These are phyloP conservation scores for Saccharomyces hybrid DNA, from an alignment of 1,139 yeast genomes.

Conservation along the genomic window DNA sequence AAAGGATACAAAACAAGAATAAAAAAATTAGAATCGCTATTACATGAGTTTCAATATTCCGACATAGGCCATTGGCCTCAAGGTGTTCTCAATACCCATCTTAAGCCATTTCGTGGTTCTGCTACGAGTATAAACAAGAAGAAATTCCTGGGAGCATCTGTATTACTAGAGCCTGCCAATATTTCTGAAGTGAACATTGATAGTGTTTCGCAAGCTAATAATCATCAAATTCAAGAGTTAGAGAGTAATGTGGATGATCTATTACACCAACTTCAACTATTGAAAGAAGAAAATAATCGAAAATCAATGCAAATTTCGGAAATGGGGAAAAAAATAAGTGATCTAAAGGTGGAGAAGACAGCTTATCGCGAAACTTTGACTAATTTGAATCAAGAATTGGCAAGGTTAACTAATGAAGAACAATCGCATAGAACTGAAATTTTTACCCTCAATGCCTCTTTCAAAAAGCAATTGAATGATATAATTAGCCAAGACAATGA, in stretches of 20 bases:
- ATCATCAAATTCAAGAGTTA: neutral
- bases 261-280: conserved; percentile 8
- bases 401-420: neutral
- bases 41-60: conserved; percentile 59
- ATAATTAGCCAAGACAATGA: conserved; percentile 1
- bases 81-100: conserved; percentile 16
- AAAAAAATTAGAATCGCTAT: conserved; percentile 53
- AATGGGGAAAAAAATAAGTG: conserved; percentile 5
- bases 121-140: conserved; percentile 10
- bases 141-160: neutral
- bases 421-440: neutral
- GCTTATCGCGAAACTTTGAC: conserved; percentile 28
- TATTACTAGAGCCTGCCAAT: neutral
- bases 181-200: neutral
- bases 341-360: conserved; percentile 21
- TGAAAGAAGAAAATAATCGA: conserved; percentile 6
- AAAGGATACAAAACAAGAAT: conserved; percentile 55
- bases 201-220: neutral
- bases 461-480: neutral
- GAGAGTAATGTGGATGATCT: neutral
- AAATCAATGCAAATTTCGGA: neutral
- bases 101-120: conserved; percentile 12
- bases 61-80: conserved; percentile 54
- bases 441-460: conserved; percentile 26
- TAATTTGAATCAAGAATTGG: conserved; percentile 15